phyloP scores from a whole-genome alignment of 441 rosid genomes.

The Manihot esculenta region DNA sequence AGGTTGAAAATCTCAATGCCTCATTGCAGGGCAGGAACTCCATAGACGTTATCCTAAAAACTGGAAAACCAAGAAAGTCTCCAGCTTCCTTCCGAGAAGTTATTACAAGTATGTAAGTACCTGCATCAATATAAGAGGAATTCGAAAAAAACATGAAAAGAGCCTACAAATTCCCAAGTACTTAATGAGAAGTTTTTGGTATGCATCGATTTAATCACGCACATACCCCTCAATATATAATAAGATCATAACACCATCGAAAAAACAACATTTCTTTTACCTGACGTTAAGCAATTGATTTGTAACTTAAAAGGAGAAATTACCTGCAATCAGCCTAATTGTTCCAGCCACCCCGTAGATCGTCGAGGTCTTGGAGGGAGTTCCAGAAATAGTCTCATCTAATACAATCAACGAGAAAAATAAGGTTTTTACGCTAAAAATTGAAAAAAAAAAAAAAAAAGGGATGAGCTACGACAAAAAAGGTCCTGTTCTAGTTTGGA shows the following conservation, averaged over 20 bases:
- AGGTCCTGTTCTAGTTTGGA: too few relatives aligned
- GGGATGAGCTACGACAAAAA: too few relatives aligned
- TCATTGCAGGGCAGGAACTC: conserved; percentile 77
- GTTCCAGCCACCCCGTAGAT: conserved; percentile 86
- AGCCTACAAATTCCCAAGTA: neutral
- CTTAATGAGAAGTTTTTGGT: neutral
- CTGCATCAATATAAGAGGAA: conserved; percentile 34
- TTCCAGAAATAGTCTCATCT: conserved; percentile 48
- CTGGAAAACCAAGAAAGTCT: conserved; percentile 65
- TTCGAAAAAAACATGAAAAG: neutral
- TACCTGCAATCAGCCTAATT: conserved; percentile 86
- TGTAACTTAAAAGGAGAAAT: neutral
- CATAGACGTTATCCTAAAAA: conserved; percentile 68
- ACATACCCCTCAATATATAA: neutral
- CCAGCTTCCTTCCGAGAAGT: conserved; percentile 77
- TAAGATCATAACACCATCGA: neutral
- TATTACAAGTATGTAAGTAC: conserved; percentile 74
- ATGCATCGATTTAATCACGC: neutral
- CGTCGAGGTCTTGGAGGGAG: conserved; percentile 48
- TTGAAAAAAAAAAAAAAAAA: too few relatives aligned
- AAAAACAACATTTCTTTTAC: neutral
- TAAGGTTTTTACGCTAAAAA: neutral
- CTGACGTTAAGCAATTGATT: neutral
- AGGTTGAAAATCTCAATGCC: conserved; percentile 57
- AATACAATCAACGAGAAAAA: conserved; percentile 18